phyloP scores from a whole-genome alignment of 1,284 basidiomycete species.

The Rhodotorula sp. region DNA sequence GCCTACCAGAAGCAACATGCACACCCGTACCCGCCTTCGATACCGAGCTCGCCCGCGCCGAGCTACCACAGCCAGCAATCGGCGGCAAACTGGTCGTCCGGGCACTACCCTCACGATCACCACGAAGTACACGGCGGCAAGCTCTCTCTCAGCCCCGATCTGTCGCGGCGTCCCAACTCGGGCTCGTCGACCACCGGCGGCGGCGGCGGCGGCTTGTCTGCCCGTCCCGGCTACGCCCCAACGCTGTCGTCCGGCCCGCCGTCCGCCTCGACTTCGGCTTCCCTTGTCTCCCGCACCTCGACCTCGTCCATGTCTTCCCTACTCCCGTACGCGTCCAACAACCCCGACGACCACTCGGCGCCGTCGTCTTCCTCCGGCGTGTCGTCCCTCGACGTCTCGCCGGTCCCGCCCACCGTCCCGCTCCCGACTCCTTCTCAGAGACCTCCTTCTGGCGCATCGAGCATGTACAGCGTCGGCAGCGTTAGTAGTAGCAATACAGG shows the following conservation, averaged over 20 bases:
- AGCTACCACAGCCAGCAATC: constrained; percentile 8
- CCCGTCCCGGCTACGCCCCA: constrained; percentile 21
- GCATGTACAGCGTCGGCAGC: neutral
- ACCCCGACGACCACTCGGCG: constrained; percentile 8
- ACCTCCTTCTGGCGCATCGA: neutral
- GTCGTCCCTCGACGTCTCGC: neutral
- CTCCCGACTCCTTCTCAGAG: neutral
- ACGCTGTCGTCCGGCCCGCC: constrained; percentile 28
- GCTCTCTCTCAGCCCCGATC: neutral
- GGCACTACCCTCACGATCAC: neutral
- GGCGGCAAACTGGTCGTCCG: neutral
- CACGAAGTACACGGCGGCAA: neutral
- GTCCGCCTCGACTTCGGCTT: constrained; percentile 23
- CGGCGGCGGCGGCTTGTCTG: constrained; percentile 3
- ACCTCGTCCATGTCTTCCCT: constrained; percentile 25
- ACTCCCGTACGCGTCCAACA: constrained; percentile 18
- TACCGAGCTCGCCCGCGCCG: neutral
- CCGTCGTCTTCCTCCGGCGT: neutral
- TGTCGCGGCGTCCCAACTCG: neutral
- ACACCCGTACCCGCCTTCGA: neutral
- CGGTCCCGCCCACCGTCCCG: neutral
- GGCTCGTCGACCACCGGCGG: neutral
- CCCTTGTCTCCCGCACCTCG: constrained; percentile 26
- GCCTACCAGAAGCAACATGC: constrained; percentile 2
- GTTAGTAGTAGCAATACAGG: neutral